Base-by-base conservation (phyloP, 352 stramenopile genomes). In the Achlya hypogyna region DNA sequence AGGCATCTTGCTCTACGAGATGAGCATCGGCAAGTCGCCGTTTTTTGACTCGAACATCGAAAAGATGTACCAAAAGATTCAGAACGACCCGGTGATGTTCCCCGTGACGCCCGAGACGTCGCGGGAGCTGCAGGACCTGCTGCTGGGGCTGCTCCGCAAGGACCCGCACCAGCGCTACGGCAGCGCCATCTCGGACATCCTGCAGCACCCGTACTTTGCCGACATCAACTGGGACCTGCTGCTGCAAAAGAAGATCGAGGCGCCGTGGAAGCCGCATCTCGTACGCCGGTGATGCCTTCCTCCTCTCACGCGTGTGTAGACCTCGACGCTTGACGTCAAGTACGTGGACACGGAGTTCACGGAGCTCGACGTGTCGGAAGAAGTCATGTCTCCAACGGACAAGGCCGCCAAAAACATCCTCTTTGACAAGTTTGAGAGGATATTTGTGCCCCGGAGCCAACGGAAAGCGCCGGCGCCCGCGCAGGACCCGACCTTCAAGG, bases 31-130 rank as follows among this genome's bases (percentile, higher is more conserved):
- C 64, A 92, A 93, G 63, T 96, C 91, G 58, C 90, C 90, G 10
- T 97, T 97, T 67, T 97, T 96, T 74, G 86, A 95, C 75, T 87
- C 83, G 72, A 97, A 97, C 76, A 92, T 95, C 78, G 87, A 96
- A 75, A 93, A 93, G 60, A 96, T 97, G 85, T 97, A 97, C 78
- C 75, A 93, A 52, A 91, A 94, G 54, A 97, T 97, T 66, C 85
- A 96, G 70, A 85, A 92, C 60, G 84, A 93, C 59, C 74, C 81
- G 43, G 72, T 97, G 23, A 72, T 70, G 45, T 96, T 97, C 62
- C 87, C 87, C 0, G 74, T 78, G 16, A 89, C 89, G 63, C 83
- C 84, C 0, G 71, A 79, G 56, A 75, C 92, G 38, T 65, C 78
- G 6, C 77, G 84, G 14, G 82, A 90, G 31, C 74, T 95, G 38